These are phyloP conservation scores for Apiotrichum gamsii DNA, from an alignment of 1,284 basidiomycete genomes.

Conservation along the genomic window DNA sequence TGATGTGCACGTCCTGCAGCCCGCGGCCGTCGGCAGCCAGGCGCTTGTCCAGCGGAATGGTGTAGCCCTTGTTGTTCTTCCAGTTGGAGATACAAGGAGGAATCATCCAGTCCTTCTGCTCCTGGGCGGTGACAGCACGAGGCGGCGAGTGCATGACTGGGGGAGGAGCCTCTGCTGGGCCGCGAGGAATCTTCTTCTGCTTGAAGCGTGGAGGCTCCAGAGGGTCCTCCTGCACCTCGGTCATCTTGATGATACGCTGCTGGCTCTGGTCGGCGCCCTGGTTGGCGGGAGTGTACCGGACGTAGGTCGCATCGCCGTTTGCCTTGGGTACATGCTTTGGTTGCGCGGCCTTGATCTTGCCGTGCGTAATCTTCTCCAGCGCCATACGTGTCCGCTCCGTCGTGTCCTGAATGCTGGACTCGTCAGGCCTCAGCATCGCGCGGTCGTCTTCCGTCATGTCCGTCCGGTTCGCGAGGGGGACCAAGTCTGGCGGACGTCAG, in stretches of 20 bases:
- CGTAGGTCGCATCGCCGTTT: conserved; percentile 73
- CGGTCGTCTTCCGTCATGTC: conserved; percentile 72
- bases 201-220: conserved; percentile 95
- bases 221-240: conserved; percentile 93
- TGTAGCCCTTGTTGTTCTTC: conserved; percentile 99
- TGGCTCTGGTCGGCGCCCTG: conserved; percentile 51
- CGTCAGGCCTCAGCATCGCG: conserved; percentile 81
- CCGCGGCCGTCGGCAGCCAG: conserved; percentile 95
- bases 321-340: conserved; percentile 61
- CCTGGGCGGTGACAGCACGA: conserved; percentile 87
- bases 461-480: conserved; percentile 82
- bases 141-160: conserved; percentile 96
- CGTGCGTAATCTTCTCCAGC: conserved; percentile 85
- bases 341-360: conserved; percentile 95
- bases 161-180: conserved; percentile 90
- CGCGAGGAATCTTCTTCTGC: conserved; percentile 95
- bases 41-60: conserved; percentile 96
- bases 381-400: conserved; percentile 85
- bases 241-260: conserved; percentile 99
- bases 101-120: conserved; percentile 99
- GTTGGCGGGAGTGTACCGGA: conserved; percentile 86
- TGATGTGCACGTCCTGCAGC: conserved; percentile 96
- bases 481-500: conserved; percentile 72
- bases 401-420: conserved; percentile 79
- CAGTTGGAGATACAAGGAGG: conserved; percentile 99